Conservation (phyloP, 2,329 filamentous ascomycete genomes). For the Meredithiella fracta region DNA sequence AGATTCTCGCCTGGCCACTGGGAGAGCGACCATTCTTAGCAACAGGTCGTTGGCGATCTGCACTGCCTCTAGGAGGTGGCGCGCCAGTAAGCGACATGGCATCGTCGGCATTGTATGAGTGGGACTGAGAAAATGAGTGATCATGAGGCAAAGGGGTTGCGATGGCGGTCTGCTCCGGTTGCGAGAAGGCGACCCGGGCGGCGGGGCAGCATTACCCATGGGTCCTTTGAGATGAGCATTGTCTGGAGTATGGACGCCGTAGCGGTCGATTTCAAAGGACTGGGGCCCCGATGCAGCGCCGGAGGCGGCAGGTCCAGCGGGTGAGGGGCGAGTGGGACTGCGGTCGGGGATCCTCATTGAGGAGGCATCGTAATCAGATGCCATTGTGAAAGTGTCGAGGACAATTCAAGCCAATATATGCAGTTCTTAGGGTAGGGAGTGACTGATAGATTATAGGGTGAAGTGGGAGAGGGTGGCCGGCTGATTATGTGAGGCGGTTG, state of each 20-base stretch:
- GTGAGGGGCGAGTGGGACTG: constrained; percentile 10
- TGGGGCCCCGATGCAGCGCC: constrained; percentile 1
- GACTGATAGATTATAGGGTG: too few relatives aligned
- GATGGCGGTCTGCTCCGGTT: constrained; percentile 12
- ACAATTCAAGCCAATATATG: neutral
- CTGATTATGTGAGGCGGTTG: too few relatives aligned
- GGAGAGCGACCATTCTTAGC: constrained; percentile 32
- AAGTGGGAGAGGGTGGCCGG: too few relatives aligned
- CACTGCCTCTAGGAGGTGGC: constrained; percentile 5
- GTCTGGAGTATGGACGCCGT: constrained; percentile 11
- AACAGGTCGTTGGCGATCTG: constrained; percentile 9
- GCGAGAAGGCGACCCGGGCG: constrained; percentile 8
- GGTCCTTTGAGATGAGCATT: constrained; percentile 9
- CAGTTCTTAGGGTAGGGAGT: too few relatives aligned
- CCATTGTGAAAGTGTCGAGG: constrained; percentile 5
- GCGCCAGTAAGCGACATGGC: neutral
- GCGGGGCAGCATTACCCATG: constrained; percentile 2
- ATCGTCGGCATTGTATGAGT: constrained; percentile 6
- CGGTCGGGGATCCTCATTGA: constrained; percentile 13
- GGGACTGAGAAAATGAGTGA: constrained; percentile 7
- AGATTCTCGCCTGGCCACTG: constrained; percentile 47
- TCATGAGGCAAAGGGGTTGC: constrained; percentile 2
- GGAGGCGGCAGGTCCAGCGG: constrained; percentile 4
- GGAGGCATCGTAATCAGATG: constrained; percentile 13
- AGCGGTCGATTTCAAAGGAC: constrained; percentile 11